Evolutionary conservation across 2,329 filamentous ascomycete species (phyloP).

Genomic region (Aspergillus quadrilineatus): DNA sequence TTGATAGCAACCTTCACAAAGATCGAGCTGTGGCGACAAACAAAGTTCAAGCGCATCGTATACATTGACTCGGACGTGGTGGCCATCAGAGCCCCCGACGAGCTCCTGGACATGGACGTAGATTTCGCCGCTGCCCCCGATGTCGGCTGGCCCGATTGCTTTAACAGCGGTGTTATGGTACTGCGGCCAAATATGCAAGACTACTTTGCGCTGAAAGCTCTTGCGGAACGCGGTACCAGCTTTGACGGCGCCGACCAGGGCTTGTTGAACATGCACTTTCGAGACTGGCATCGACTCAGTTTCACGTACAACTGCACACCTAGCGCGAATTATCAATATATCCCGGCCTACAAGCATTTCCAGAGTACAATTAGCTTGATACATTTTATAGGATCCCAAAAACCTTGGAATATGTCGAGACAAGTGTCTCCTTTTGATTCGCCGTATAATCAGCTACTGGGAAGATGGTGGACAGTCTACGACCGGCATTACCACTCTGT

Average conservation of each 20-base stretch:
- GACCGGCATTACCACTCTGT: constrained; percentile 72
- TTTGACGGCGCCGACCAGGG: constrained; percentile 98
- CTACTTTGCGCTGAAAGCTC: constrained; percentile 77
- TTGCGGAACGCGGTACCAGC: constrained; percentile 83
- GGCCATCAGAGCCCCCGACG: constrained; percentile 85
- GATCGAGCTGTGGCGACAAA: constrained; percentile 88
- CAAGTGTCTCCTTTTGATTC: constrained; percentile 36
- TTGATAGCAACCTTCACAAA: constrained; percentile 94
- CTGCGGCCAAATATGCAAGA: constrained; percentile 82
- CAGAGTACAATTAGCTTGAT: constrained; percentile 85
- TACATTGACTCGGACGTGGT: constrained; percentile 95
- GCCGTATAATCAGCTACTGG: constrained; percentile 75
- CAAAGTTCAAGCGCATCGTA: constrained; percentile 86
- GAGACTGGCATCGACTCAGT: constrained; percentile 78
- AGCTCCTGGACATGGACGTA: constrained; percentile 72
- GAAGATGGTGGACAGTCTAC: constrained; percentile 91
- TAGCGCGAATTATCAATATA: constrained; percentile 94
- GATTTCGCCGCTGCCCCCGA: constrained; percentile 77
- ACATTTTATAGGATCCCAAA: constrained; percentile 89
- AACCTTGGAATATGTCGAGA: constrained; percentile 75
- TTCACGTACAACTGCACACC: constrained; percentile 98
- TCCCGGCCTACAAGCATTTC: constrained; percentile 91
- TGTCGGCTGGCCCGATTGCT: constrained; percentile 96
- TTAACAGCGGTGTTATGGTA: constrained; percentile 98
- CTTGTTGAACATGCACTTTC: constrained; percentile 91